Base-by-base conservation (phyloP, 768 basidiomycete species). In the Boletus tomentosulus region DNA sequence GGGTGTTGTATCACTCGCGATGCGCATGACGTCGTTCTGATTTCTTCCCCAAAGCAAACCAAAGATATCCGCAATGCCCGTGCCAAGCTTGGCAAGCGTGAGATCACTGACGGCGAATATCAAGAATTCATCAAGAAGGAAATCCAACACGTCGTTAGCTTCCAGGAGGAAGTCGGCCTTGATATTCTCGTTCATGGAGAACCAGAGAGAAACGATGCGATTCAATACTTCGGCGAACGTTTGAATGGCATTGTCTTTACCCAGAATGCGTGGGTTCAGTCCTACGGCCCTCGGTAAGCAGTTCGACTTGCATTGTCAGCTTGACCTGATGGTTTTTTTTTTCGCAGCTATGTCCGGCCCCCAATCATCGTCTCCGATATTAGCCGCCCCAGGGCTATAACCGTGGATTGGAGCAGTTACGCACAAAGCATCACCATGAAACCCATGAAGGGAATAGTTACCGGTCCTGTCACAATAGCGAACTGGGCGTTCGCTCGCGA, bases 401-500 rank as follows among this genome's bases (percentile, higher is more conserved):
- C 97, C 66, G 95, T 98, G 68, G 85, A 83, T 71, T 99, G 97
- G 97, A 92, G 89, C 58, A 83, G 84, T 66, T 98, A 96, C 73
- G 97, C 97, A 51, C 97, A 98, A 78, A 93, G 89, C 69, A 68
- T 98, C 66, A 91, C 95, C 63, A 76, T 82, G 70, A 86, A 84
- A 72, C 97, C 95, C 64, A 94, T 99, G 92, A 99, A 99, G 86
- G 96, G 96, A 62, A 98, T 98, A 96, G 81, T 98, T 53, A 95
- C 96, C 53, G 96, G 96, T 59, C 95, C 94, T 19, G 95, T 98
- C 72, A 94, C 93, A 57, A 97, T 99, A 75, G 85, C 98, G 74
- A 98, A 98, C 83, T 99, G 97, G 97, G 98, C 97, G 33, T 99
- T 99, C 95, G 97, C 97, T 67, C 96, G 97, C 73, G 92, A 92